Conservation (phyloP, 2,329 filamentous ascomycete species). For the Corynespora cassiicola region DNA sequence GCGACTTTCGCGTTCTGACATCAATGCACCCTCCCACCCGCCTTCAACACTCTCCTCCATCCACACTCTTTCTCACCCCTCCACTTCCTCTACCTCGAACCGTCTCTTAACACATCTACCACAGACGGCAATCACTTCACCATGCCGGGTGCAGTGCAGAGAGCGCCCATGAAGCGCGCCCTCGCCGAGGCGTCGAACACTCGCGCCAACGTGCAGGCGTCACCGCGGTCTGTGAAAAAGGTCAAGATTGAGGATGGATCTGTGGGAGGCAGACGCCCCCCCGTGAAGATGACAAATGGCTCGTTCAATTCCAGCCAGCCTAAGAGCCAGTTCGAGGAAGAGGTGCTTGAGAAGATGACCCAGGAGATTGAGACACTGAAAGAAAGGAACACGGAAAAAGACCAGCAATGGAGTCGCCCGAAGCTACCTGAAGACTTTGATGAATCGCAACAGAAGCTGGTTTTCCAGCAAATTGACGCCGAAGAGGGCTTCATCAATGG, state of each 20-base stretch:
- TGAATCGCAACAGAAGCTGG: slow-evolving; percentile 71
- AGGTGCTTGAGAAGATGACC: slow-evolving; percentile 93
- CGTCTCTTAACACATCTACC: slow-evolving; percentile 2
- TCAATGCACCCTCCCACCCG: slow-evolving; percentile 20
- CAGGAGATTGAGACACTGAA: slow-evolving; percentile 90
- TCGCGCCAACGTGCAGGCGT: slow-evolving; percentile 51
- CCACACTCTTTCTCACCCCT: slow-evolving; percentile 12
- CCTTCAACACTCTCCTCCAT: slow-evolving; percentile 20
- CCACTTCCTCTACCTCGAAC: slow-evolving; percentile 5
- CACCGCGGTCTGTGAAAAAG: slow-evolving; percentile 73
- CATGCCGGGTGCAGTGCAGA: slow-evolving; percentile 42
- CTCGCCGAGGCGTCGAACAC: slow-evolving; percentile 54
- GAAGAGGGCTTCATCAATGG: slow-evolving; percentile 86
- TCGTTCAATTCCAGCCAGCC: slow-evolving; percentile 72
- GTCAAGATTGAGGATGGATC: slow-evolving; percentile 75
- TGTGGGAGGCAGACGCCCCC: slow-evolving; percentile 65
- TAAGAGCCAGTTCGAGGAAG: slow-evolving; percentile 94
- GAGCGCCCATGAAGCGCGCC: slow-evolving; percentile 52
- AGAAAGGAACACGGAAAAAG: slow-evolving; percentile 86
- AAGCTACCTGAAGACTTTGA: slow-evolving; percentile 64
- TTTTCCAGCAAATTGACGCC: slow-evolving; percentile 93
- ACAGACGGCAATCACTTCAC: slow-evolving; percentile 9
- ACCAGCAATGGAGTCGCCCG: slow-evolving; percentile 87
- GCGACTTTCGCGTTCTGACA: slow-evolving; percentile 38
- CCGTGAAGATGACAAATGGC: slow-evolving; percentile 67